These are phyloP conservation scores for Fusarium sp. DNA, from an alignment of 2,329 filamentous ascomycete species.

Conservation along the genomic window DNA sequence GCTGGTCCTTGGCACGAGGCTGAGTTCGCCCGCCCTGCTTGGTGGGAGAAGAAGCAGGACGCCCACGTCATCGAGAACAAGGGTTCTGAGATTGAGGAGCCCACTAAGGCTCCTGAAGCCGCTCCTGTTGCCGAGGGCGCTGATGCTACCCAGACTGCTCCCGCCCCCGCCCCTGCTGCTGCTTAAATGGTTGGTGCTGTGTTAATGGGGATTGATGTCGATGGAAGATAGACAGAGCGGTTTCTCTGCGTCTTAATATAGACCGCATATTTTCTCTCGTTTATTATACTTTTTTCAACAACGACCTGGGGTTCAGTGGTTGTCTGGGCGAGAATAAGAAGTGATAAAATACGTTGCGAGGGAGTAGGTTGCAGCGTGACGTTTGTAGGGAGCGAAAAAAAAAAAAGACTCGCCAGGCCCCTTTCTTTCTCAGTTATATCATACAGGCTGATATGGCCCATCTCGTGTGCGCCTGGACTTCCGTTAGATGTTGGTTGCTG, in stretches of 20 bases:
- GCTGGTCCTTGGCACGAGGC: slow-evolving; percentile 88
- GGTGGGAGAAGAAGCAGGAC: slow-evolving; percentile 68
- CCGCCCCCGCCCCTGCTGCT: slow-evolving; percentile 47
- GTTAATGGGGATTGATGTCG: slow-evolving; percentile 13
- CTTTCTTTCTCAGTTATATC: slow-evolving; percentile 5
- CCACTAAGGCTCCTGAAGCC: slow-evolving; percentile 49
- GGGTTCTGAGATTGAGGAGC: slow-evolving; percentile 54
- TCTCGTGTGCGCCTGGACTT: slow-evolving; percentile 19
- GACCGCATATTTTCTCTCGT: slow-evolving; percentile 42
- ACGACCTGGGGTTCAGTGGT: slow-evolving; percentile 18
- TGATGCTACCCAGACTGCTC: slow-evolving; percentile 53
- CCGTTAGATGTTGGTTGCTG: slow-evolving; percentile 30
- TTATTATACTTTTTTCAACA: slow-evolving; percentile 33
- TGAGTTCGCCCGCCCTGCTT: slow-evolving; percentile 73
- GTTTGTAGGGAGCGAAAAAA: slow-evolving; percentile 17
- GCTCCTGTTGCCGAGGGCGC: slow-evolving; percentile 51
- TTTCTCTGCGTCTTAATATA: slow-evolving; percentile 41
- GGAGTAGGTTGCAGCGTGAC: slow-evolving; percentile 29
- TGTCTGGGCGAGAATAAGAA: slow-evolving; percentile 24
- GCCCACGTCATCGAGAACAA: slow-evolving; percentile 57
- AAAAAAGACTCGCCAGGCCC: slow-evolving; percentile 4
- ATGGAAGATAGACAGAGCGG: slow-evolving; percentile 34
- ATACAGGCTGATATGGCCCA: slow-evolving; percentile 5
- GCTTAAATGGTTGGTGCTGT: slow-evolving; percentile 44
- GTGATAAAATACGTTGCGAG: slow-evolving; percentile 31